Conservation (phyloP, 768 basidiomycete species). For the Dacryopinax primogenitus region DNA sequence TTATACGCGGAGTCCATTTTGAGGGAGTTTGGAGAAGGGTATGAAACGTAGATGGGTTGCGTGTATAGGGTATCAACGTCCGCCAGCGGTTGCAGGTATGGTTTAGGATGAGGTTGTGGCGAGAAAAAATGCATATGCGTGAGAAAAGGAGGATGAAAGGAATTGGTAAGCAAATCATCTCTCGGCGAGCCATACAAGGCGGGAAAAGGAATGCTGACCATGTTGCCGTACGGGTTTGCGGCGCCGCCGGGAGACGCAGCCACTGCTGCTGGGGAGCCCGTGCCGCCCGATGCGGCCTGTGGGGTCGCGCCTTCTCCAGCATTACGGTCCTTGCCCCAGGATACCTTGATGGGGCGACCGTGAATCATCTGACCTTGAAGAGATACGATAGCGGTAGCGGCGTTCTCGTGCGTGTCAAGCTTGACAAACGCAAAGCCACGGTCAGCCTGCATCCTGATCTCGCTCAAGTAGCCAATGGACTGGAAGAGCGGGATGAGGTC, state of each 20-base stretch:
- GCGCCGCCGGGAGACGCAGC: constrained; percentile 18
- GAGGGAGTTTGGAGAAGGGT: background rate
- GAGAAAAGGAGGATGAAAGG: background rate
- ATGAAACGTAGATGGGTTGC: background rate
- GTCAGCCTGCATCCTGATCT: constrained; percentile 98
- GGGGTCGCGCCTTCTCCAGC: constrained; percentile 49
- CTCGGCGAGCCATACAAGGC: constrained; percentile 8
- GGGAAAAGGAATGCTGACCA: constrained; percentile 41
- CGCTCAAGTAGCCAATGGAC: constrained; percentile 94
- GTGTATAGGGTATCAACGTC: constrained; percentile 6
- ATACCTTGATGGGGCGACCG: constrained; percentile 92
- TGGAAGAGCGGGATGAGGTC: constrained; percentile 97
- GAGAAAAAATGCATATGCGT: background rate
- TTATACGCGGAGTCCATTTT: background rate
- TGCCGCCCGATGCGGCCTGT: constrained; percentile 47
- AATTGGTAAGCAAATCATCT: constrained; percentile 8
- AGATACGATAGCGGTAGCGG: constrained; percentile 95
- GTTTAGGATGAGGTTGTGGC: constrained; percentile 9
- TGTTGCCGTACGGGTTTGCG: constrained; percentile 56
- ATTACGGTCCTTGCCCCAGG: constrained; percentile 94
- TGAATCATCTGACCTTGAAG: constrained; percentile 95
- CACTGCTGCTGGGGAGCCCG: constrained; percentile 12
- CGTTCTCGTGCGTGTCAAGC: constrained; percentile 95
- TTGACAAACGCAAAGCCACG: constrained; percentile 98
- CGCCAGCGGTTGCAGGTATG: constrained; percentile 11